Base-by-base conservation (phyloP, 2,329 filamentous ascomycete species). In the Xylariaceae sp. region DNA sequence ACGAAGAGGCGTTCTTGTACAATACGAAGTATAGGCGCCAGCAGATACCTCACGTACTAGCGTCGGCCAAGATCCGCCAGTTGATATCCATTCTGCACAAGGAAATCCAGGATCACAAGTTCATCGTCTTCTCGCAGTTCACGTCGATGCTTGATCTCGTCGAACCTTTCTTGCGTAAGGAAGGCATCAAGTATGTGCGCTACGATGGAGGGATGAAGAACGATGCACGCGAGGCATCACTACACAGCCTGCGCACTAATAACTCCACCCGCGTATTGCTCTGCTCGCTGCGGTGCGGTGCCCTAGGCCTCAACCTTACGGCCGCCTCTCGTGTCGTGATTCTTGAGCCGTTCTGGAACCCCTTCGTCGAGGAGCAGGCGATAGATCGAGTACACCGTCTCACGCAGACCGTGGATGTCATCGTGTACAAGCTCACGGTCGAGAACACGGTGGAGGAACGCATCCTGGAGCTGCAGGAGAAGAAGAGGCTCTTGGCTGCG, bases 331-430 rank as follows among this genome's bases (percentile, higher is more conserved):
- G 92, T 13, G 92, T 98, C 3, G 81, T 98, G 36, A 94, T 98
- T 52, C 72, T 98, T 30, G 92, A 98, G 63, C 92, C 92, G 0
- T 98, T 98, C 64, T 98, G 92, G 92, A 98, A 98, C 62, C 92
- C 88, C 76, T 98, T 98, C 57, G 88, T 98, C 23, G 92, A 98
- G 69, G 92, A 98, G 62, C 92, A 98, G 70, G 92, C 92, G 34
- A 98, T 98, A 52, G 92, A 98, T 63, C 88, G 92, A 38, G 92
- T 98, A 17, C 92, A 98, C 60, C 88, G 92, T n/a, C 82, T 98
- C 37, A 97, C 94, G 28, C 92, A 98, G 64, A 96, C 88, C 1
- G 75, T 90, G 28, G 89, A 97, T 57, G 92, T 98, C 23, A 79
- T 90, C 40, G 88, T 98, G 47, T 98, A 95, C 71, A 94, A 92